Base-by-base conservation (phyloP, 2,329 filamentous ascomycete species). In the Cladosporium oxysporum region DNA sequence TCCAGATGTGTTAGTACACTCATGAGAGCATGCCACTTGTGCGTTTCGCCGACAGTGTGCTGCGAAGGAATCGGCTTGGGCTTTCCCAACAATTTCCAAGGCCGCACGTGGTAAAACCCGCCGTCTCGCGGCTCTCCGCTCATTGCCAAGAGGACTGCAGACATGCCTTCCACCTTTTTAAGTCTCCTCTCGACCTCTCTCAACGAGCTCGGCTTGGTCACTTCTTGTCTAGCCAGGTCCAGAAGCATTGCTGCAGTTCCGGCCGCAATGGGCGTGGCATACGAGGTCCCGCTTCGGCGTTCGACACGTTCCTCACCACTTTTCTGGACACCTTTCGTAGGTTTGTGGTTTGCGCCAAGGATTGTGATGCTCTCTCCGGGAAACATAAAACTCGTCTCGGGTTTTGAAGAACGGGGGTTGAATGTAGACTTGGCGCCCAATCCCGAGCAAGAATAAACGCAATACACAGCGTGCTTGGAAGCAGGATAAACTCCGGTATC, bases 181-280 rank as follows among this genome's bases (percentile, higher is more conserved):
- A 59, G 31, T 26, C 53, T 23, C n/a, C 33, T 35, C 31, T 58
- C 53, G 5, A 58, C 53, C 1, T 58, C 53, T 11, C 10, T 8
- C 31, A 26, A 18, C 29, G 21, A 16, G 1, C n/a, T 11, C 5
- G 31, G 21, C 2, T 47, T 12, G 26, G 37, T 35, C 31, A 59
- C 5, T 28, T 44, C 26, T 5, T 29, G 57, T 11, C 57, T 37
- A 5, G 18, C 57, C 5, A 59, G 26, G 14, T 59, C 57, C 23
- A 59, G 21, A 16, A 59, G 23, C 57, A 59, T 44, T 44, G 57
- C 57, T 31, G 57, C 57, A 2, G 21, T 59, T 11, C 57, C 57
- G 29, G 57, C 57, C 7, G 37, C 57, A 12, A 59, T 59, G 2
- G 57, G 57, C 23, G 57, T 59, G 3, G 57, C 57, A 21, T n/a